These are phyloP conservation scores for Allium fistulosum DNA, from an alignment of 106 monocot species.

Conservation along the genomic window DNA sequence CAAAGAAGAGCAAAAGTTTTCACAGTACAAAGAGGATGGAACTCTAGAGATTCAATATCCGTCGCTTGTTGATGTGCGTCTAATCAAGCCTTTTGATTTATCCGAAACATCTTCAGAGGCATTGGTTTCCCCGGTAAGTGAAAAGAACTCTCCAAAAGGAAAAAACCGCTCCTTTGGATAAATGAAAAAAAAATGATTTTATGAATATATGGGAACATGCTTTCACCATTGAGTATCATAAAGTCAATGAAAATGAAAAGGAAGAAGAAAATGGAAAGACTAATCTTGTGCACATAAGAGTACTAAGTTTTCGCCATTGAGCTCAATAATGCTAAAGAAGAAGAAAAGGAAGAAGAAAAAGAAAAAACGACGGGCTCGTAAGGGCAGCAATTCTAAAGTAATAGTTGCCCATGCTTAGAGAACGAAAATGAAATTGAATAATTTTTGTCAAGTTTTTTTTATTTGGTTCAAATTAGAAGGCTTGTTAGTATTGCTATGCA, in stretches of 20 bases:
- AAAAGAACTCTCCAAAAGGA: slow-evolving; percentile 2
- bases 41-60: slow-evolving; percentile 74
- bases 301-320: too few relatives aligned
- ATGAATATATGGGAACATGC: too few relatives aligned
- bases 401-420: not conserved
- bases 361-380: too few relatives aligned
- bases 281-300: too few relatives aligned
- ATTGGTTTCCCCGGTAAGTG: not conserved
- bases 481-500: too few relatives aligned
- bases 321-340: too few relatives aligned
- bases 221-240: too few relatives aligned
- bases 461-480: too few relatives aligned
- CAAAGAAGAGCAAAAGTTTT: slow-evolving; percentile 5
- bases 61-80: slow-evolving; percentile 71
- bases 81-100: slow-evolving; percentile 27
- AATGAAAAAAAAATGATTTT: not conserved
- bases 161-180: not conserved
- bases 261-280: too few relatives aligned
- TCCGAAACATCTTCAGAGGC: not conserved
- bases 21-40: slow-evolving; percentile 79
- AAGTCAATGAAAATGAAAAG: too few relatives aligned
- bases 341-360: too few relatives aligned
- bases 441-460: too few relatives aligned
- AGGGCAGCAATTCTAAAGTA: not conserved
- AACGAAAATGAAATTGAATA: not conserved